Evolutionary conservation across 2,329 filamentous ascomycete species (phyloP), one percentile per base, ranked within the genome.

Genomic region (Fusarium mundagurra): DNA sequence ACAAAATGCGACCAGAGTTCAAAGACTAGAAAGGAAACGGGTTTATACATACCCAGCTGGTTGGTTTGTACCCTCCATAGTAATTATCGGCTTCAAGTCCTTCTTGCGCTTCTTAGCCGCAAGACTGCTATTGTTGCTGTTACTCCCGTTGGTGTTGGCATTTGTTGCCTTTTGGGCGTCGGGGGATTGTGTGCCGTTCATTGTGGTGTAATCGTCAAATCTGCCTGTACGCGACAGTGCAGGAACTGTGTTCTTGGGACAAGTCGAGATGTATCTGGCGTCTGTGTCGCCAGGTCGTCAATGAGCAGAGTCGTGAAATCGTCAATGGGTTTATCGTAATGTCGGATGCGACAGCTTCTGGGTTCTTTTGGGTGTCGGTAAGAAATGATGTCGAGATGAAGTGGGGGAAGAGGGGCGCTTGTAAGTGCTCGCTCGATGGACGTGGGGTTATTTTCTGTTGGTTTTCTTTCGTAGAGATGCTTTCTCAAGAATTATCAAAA

Each of bases 71-170:
- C 84, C 86, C 78, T 93, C 92, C 68, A 88, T 92, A 45, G 92
- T 94, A 83, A 94, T 92, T 80, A 94, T 94, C 78, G 92, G 92
- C 84, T 93, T 93, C 76, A 93, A 84, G 61, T 92, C 91, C 87
- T 94, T 94, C 86, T 92, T 92, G 80, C 92, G 88, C 87, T 94
- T 94, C 87, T 93, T 94, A 29, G 79, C 78, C 31, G 73, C 67
- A n/a, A 79, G 71, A 59, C 76, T 80, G 61, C 73, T 77, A 62
- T 61, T 78, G 58, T 69, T 78, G 57, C 75, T 78, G 58, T 64
- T 71, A 45, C 75, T 66, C n/a, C 80, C 78, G 67, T 83, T 83
- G 61, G 79, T 67, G 59, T 64, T 72, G 66, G 69, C 62, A 36
- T 78, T 64, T 33, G 77, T 69, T n/a, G 75, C 69, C 75, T 82